Evolutionary conservation across 2,329 filamentous ascomycete species (phyloP).

Genomic region (Pseudogymnoascus sp.): DNA sequence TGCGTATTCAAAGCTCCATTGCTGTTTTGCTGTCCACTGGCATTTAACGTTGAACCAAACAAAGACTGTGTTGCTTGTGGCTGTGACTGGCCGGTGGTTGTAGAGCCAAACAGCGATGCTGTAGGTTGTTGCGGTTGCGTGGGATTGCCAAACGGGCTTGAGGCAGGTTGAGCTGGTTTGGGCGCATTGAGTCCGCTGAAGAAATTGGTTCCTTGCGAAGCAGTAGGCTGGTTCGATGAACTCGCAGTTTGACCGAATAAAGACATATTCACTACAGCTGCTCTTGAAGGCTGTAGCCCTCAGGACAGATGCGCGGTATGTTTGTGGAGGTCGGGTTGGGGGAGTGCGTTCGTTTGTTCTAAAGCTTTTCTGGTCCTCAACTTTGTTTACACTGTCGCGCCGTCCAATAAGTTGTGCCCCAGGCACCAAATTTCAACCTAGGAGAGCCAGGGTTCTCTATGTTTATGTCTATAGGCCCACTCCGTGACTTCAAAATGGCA

Average conservation of each 20-base stretch:
- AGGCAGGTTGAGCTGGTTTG: conserved; percentile 10
- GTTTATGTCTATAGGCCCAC: not conserved
- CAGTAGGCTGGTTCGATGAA: not conserved
- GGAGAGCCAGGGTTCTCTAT: not conserved
- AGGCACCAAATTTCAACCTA: not conserved
- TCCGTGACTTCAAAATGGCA: not conserved
- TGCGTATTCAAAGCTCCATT: conserved; percentile 11
- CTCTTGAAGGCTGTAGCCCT: not conserved
- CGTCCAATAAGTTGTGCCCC: not conserved
- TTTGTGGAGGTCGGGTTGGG: not conserved
- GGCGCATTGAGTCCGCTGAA: conserved; percentile 11
- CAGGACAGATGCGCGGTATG: not conserved
- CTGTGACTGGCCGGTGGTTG: conserved; percentile 17
- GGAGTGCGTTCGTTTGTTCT: not conserved
- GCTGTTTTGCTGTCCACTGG: conserved; percentile 12
- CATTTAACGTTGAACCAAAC: conserved; percentile 13
- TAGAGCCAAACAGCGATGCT: conserved; percentile 22
- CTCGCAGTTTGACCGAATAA: conserved; percentile 5
- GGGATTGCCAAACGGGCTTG: conserved; percentile 13
- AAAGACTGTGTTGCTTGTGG: conserved; percentile 14
- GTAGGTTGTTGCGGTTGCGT: conserved; percentile 16
- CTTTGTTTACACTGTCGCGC: conserved; percentile 7
- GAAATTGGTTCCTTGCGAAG: conserved; percentile 11
- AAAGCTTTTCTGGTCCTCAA: conserved; percentile 4
- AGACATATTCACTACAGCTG: not conserved